A percentile compares a stretch with the other conserved stretches of the same genome.
These are phyloP conservation scores for Torulaspora microellipsoides DNA, from an alignment of 805 yeast genomes.

Conservation along the genomic window DNA sequence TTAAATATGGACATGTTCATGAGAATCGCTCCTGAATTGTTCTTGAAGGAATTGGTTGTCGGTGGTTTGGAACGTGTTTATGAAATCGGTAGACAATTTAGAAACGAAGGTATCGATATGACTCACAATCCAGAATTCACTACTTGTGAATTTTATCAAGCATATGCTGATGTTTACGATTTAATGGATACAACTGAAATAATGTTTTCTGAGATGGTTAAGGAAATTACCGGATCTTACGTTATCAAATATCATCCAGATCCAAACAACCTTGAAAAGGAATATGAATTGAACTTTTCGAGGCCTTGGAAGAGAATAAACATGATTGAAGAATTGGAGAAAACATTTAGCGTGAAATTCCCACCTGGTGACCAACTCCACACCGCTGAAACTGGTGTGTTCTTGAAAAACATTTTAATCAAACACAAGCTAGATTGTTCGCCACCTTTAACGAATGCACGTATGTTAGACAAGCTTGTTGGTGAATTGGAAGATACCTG, in stretches of 20 bases:
- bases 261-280: conserved; percentile 86
- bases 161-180: conserved; percentile 95
- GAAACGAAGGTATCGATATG: conserved; percentile 98
- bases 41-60: conserved; percentile 91
- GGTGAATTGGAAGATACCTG: conserved; percentile 94
- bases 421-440: conserved; percentile 83
- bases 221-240: conserved; percentile 87
- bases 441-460: conserved; percentile 90
- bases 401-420: conserved; percentile 73
- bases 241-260: conserved; percentile 86
- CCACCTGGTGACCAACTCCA: conserved; percentile 95
- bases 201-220: conserved; percentile 95
- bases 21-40: conserved; percentile 98
- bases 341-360: conserved; percentile 77
- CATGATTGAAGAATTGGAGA: conserved; percentile 95
- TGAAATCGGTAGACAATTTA: conserved; percentile 97
- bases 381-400: conserved; percentile 87
- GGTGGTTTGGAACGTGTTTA: conserved; percentile 98
- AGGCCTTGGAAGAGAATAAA: conserved; percentile 99
- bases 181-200: conserved; percentile 89
- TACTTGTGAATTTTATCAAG: conserved; percentile 97
- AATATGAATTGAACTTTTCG: conserved; percentile 73
- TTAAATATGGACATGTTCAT: conserved; percentile 92
- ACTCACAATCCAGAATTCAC: conserved; percentile 99
- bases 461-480: conserved; percentile 97